Conservation (phyloP, 257 asterid species). For the Henckelia pumila region DNA sequence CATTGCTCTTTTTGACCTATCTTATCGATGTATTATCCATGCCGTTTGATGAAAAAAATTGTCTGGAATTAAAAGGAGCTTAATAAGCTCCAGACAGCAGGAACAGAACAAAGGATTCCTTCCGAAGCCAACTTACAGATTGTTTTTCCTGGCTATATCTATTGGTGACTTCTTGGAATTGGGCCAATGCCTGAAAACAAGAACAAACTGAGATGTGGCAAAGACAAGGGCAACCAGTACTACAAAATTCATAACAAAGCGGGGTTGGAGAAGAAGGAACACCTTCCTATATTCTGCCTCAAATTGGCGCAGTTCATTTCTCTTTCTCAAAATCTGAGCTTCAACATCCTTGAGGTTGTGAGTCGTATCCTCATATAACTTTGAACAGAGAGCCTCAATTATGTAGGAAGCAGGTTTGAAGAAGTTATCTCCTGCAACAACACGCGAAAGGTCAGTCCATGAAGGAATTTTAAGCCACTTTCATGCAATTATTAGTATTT, state of each 20-base stretch:
- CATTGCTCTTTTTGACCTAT: background rate
- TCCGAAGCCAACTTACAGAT: constrained; percentile 60
- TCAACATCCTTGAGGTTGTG: constrained; percentile 80
- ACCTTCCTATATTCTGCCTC: constrained; percentile 98
- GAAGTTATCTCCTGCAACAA: constrained; percentile 89
- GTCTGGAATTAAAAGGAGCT: background rate
- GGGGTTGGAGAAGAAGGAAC: constrained; percentile 10
- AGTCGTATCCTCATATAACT: constrained; percentile 89
- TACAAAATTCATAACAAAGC: constrained; percentile 1
- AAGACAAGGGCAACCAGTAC: background rate
- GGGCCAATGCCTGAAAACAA: constrained; percentile 79
- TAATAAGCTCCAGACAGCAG: constrained; percentile 6
- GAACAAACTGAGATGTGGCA: background rate
- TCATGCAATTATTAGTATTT: constrained; percentile 10
- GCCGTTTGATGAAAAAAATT: background rate
- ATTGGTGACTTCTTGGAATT: constrained; percentile 95
- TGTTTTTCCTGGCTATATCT: constrained; percentile 91
- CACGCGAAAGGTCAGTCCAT: constrained; percentile 19
- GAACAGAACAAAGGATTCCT: constrained; percentile 22
- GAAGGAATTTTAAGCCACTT: background rate
- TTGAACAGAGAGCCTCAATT: constrained; percentile 92
- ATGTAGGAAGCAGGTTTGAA: constrained; percentile 85
- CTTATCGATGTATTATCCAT: background rate
- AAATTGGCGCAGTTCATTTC: constrained; percentile 92
- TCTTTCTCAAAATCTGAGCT: constrained; percentile 86